Evolutionary conservation across 164 flowering plant species (phyloP), one percentile per base, ranked within the genome.

Genomic region (Annona cherimola): DNA sequence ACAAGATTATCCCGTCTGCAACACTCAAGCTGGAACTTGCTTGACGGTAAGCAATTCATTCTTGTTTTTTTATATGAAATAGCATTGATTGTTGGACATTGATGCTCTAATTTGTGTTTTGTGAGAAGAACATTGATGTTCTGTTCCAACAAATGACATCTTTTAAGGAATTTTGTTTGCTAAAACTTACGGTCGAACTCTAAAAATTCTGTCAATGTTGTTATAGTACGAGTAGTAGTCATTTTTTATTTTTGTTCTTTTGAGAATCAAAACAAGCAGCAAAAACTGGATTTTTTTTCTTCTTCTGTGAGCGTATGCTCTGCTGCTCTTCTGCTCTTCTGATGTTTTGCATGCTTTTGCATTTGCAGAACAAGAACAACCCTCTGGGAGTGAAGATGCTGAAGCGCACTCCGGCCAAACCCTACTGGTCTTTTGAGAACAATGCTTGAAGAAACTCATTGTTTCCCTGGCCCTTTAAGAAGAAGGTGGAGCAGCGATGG

Each of bases 1-100:
- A 0, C 86, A 82, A 14, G 92, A 91, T 1, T 95, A 87, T 67
- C 99, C 99, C 14, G 72, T 95, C 76, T 95, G 99, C 80, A 81
- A 93, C 69, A 44, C 85, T 7, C 26, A 76, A 4, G 83, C 79
- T 0, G 99, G 98, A 20, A 91, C 97, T 64, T 95, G 99, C 84
- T 71, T 72, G n/a, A 69, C 77, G 79, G 96, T 90, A 79, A 70
- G 45, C 50, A 45, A 45, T 3, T 18, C 42, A 45, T 39, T 20
- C n/a, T 64, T 50, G 11, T 50, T 8, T 2, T 50, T 16, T 5
- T 5, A 9, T 11, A 50, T 7, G 9, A 11, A 5, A 9, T 11
- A 50, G 57, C 57, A 50, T 50, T 50, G 57, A 50, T 7, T 50
- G 14, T 5, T 50, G 57, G 14, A 9, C 57, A 50, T 50, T 11